A percentile compares a stretch with the other conserved stretches of the same genome.
These are phyloP conservation scores for Acacia concinna DNA, from an alignment of 331 rosid species.

Conservation along the genomic window DNA sequence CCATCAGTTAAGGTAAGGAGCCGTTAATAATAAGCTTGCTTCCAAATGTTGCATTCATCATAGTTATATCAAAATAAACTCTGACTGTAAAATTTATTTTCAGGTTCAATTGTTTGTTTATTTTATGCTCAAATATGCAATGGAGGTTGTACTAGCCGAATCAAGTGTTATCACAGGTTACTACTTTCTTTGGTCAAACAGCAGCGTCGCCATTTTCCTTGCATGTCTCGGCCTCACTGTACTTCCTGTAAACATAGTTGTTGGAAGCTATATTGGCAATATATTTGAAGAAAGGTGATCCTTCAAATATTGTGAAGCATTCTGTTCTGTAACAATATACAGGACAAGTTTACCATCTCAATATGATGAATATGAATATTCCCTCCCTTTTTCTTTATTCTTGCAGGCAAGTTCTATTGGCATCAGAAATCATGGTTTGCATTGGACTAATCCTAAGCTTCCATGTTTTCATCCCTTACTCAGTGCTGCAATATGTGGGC, in stretches of 20 bases:
- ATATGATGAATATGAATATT: neutral
- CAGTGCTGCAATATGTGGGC: constrained; percentile 77
- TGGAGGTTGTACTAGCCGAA: constrained; percentile 94
- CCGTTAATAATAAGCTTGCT: constrained; percentile 1
- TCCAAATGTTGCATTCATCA: neutral
- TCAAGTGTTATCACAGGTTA: constrained; percentile 86
- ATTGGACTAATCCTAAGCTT: constrained; percentile 76
- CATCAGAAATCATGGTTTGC: constrained; percentile 80
- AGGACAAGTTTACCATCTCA: neutral
- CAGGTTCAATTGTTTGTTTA: constrained; percentile 62
- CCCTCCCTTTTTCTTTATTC: neutral
- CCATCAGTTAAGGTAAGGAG: constrained; percentile 77
- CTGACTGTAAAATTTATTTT: constrained; percentile 5
- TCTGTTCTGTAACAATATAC: neutral
- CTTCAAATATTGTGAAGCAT: neutral
- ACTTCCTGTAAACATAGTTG: constrained; percentile 81
- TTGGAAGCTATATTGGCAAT: constrained; percentile 90
- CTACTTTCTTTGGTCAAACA: constrained; percentile 89
- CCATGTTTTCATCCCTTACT: constrained; percentile 56
- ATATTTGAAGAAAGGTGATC: constrained; percentile 92
- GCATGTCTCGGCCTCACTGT: constrained; percentile 94
- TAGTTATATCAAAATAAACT: constrained; percentile 16
- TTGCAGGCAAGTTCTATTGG: constrained; percentile 74
- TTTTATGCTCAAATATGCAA: constrained; percentile 97
- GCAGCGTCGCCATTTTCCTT: constrained; percentile 86